These are phyloP conservation scores for Amoebophrya sp. DNA, from an alignment of 169 alveolate genomes.

Conservation along the genomic window DNA sequence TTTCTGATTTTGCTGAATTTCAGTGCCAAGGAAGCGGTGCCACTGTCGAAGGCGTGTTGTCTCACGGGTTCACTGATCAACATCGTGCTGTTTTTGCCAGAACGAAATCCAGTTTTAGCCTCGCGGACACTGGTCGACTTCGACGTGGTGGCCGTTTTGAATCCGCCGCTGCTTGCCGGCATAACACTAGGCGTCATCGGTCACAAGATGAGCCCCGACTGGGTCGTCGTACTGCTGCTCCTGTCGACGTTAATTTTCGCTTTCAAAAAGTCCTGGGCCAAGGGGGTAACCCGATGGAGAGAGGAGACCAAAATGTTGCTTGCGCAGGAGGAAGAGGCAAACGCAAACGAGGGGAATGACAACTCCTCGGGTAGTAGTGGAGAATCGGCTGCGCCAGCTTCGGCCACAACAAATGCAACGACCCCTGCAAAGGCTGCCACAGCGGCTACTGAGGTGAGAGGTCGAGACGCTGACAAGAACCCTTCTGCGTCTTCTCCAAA, in stretches of 20 bases:
- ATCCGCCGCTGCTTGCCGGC: slow-evolving; percentile 1
- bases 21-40: neutral
- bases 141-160: neutral
- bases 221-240: neutral
- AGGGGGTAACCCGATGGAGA: neutral
- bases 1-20: neutral
- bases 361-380: no score
- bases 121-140: neutral
- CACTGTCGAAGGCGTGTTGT: neutral
- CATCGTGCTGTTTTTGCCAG: neutral
- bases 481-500: no score
- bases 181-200: slow-evolving; percentile 2
- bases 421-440: no score
- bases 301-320: no score
- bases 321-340: no score
- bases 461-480: no score
- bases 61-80: neutral
- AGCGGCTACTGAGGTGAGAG: no score
- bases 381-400: neutral
- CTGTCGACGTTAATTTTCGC: neutral
- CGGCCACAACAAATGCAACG: neutral
- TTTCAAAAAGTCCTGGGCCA: neutral
- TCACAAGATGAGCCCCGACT: neutral
- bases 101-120: neutral
- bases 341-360: no score